Evolutionary conservation across 2,329 filamentous ascomycete genomes (phyloP).

Genomic region (Arthrinium puccinioides): DNA sequence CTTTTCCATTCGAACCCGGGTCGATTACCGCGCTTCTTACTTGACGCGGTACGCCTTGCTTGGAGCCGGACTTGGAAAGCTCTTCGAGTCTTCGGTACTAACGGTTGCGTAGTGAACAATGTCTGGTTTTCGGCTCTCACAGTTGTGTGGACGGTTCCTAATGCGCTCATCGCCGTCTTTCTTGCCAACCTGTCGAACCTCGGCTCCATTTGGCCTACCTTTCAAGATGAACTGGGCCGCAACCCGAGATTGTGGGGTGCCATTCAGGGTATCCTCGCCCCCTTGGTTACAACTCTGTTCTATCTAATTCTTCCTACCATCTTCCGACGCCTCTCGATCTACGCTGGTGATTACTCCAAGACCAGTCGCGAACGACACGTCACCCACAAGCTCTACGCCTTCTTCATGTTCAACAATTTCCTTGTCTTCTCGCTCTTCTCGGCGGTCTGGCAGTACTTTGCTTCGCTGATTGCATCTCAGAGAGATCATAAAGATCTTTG

Average conservation of each 20-base stretch:
- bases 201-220: conserved; percentile 70
- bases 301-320: conserved; percentile 85
- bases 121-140: conserved; percentile 81
- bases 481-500: conserved; percentile 53
- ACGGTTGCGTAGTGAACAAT: too few species aligned
- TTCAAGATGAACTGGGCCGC: conserved; percentile 53
- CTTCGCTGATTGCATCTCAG: conserved; percentile 51
- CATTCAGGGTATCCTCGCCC: conserved; percentile 86
- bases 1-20: too few species aligned
- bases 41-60: too few species aligned
- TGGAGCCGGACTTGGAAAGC: too few species aligned
- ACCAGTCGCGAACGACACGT: conserved; percentile 89
- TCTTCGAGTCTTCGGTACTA: too few species aligned
- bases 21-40: too few species aligned
- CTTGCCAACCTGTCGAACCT: conserved; percentile 79
- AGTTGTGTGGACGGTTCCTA: conserved; percentile 80
- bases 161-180: conserved; percentile 92
- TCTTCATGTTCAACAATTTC: conserved; percentile 97
- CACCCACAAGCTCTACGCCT: conserved; percentile 81
- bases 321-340: conserved; percentile 79
- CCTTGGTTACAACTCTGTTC: conserved; percentile 77
- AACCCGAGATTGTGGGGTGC: conserved; percentile 71
- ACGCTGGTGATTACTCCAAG: conserved; percentile 84
- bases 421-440: conserved; percentile 91
- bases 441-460: conserved; percentile 69